Evolutionary conservation across 2,329 filamentous ascomycete genomes (phyloP), one percentile per base, ranked within the genome.

Genomic region (Xylariaceae sp.): DNA sequence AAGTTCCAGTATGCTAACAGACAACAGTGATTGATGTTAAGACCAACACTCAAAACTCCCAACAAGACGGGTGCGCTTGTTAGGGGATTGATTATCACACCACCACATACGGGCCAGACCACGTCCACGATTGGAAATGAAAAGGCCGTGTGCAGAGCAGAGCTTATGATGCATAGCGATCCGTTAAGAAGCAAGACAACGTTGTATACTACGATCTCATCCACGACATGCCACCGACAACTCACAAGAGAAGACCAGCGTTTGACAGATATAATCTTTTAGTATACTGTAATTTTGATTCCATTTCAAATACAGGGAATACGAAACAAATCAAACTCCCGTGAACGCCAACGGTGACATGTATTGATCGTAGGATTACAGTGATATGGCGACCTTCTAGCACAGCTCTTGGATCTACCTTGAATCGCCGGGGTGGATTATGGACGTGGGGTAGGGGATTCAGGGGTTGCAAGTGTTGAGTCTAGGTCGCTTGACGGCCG

Each of bases 1-100:
- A 26, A 11, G 22, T 11, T 11, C 6, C 11, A 11, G 6, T 6
- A 26, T 6, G 22, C 22, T 26, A 26, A 26, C 22, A 11, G 22
- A 26, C 22, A 26, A 26, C 56, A 93, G 88, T 93, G 87, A 95
- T 95, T 61, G 88, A 95, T 68, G 89, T 95, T 54, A 93, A 91
- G 68, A 90, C 89, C 60, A 88, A 81, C 66, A 79, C 79, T 41
- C 76, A 79, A 54, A 78, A 81, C 45, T 69, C 80, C 50, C 76
- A 74, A 60, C 87, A 90, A 65, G 85, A 89, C 47, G 81, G 83
- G 43, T 90, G 86, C 64, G 71, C 80, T 37, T 87, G 83, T 68
- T 87, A 52, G 42, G 38, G 39, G 43, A 22, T 9, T 19, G 22
- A 34, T 32, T 6, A 26, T 26, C 31, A 40, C 32, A 35, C 18